These are phyloP conservation scores for Pseudozyma sp. DNA, from an alignment of 1,284 basidiomycete genomes.

Conservation along the genomic window DNA sequence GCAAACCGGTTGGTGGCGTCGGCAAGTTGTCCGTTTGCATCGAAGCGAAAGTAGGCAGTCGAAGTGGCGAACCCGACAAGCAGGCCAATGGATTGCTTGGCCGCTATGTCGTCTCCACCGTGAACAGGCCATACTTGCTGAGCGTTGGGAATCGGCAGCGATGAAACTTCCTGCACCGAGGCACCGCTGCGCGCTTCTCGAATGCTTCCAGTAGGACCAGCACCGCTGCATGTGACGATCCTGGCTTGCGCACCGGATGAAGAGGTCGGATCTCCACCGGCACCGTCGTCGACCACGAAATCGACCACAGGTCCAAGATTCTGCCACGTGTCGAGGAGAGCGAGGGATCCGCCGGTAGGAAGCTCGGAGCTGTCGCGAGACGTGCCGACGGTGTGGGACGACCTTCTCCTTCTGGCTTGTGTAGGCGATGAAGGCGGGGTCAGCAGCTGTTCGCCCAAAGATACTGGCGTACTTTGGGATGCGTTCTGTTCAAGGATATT, in stretches of 20 bases:
- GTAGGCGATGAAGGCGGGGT: slow-evolving; percentile 49
- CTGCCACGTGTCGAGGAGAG: slow-evolving; percentile 45
- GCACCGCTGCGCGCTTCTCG: slow-evolving; percentile 87
- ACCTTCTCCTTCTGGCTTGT: slow-evolving; percentile 21
- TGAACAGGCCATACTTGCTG: slow-evolving; percentile 38
- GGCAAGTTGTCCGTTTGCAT: slow-evolving; percentile 25
- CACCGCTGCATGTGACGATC: slow-evolving; percentile 89
- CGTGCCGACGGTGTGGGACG: slow-evolving; percentile 11
- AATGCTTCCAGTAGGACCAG: slow-evolving; percentile 81
- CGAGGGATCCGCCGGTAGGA: slow-evolving; percentile 10
- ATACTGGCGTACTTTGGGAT: slow-evolving; percentile 1
- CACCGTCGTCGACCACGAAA: slow-evolving; percentile 81
- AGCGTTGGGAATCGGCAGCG: slow-evolving; percentile 23
- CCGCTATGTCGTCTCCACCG: slow-evolving; percentile 1
- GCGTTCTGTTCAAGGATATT: slow-evolving; percentile 26
- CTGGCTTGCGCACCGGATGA: slow-evolving; percentile 74
- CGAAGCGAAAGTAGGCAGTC: slow-evolving; percentile 32
- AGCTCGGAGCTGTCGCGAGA: slow-evolving; percentile 14
- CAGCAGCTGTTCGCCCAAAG: slow-evolving; percentile 19
- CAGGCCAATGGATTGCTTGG: slow-evolving; percentile 27
- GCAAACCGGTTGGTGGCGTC: slow-evolving; percentile 31
- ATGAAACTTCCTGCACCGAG: slow-evolving; percentile 76
- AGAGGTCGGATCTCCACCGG: slow-evolving; percentile 69
- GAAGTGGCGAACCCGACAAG: slow-evolving; percentile 30
- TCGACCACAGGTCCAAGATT: slow-evolving; percentile 86